Evolutionary conservation across 257 asterid genomes (phyloP).

Genomic region (Solanum commersonii): DNA sequence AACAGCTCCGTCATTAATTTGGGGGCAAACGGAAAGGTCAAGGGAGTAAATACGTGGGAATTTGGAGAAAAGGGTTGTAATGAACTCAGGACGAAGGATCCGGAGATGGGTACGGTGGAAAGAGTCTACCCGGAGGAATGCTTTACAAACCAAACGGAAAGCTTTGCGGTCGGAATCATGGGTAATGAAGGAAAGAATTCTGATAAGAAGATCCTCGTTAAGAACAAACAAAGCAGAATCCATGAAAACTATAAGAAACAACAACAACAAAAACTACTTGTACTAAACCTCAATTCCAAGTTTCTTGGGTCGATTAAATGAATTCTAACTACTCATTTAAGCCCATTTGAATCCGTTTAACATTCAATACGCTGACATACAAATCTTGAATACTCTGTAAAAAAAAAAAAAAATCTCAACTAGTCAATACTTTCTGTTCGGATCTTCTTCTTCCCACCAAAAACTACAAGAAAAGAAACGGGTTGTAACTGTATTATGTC

Average conservation of each 20-base stretch:
- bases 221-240: conserved; percentile 15
- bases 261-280: background rate
- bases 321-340: background rate
- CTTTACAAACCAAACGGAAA: conserved; percentile 46
- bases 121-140: conserved; percentile 42
- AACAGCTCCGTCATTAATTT: conserved; percentile 33
- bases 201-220: conserved; percentile 42
- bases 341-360: background rate
- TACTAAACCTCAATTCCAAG: background rate
- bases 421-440: background rate
- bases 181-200: conserved; percentile 22
- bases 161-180: conserved; percentile 42
- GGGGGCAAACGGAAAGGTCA: conserved; percentile 66
- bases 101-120: conserved; percentile 48
- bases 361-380: background rate
- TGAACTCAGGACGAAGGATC: conserved; percentile 54
- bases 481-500: conserved; percentile 1
- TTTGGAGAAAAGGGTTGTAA: conserved; percentile 31
- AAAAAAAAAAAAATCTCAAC: background rate
- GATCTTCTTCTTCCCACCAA: background rate
- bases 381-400: background rate
- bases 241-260: conserved; percentile 4
- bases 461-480: background rate
- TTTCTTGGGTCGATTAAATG: background rate
- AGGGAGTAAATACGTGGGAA: conserved; percentile 34